Percentiles rank a stretch among this genome's conserved stretches.
Conservation (phyloP, 1,284 basidiomycete species). For the Pseudozyma flocculosa region DNA sequence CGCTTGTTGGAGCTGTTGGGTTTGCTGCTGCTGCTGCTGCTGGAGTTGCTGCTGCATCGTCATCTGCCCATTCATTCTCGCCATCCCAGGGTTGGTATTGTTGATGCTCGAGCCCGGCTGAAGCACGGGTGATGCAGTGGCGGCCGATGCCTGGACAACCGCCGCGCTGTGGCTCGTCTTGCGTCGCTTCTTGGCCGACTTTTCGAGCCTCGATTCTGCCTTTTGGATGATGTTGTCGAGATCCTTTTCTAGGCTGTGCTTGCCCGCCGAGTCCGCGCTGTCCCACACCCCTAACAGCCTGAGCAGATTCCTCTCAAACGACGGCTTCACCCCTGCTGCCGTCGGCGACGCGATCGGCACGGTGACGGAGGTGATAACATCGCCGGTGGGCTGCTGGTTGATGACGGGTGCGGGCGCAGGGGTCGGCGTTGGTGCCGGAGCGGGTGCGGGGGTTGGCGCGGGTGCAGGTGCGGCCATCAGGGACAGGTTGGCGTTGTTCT, state of each 20-base stretch:
- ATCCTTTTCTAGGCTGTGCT: constrained; percentile 17
- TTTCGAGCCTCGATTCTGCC: constrained; percentile 14
- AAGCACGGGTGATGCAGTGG: neutral
- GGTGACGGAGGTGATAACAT: neutral
- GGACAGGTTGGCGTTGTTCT: neutral
- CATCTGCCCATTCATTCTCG: constrained; percentile 3
- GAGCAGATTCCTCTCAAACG: constrained; percentile 28
- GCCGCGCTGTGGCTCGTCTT: constrained; percentile 9
- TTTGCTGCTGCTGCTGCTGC: neutral
- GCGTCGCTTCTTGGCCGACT: constrained; percentile 8
- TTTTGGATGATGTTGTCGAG: constrained; percentile 10
- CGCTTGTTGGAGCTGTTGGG: constrained; percentile 5
- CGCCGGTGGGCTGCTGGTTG: neutral
- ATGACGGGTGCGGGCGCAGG: constrained; percentile 10
- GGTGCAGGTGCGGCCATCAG: constrained; percentile 4
- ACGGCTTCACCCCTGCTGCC: constrained; percentile 5
- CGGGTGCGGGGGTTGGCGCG: constrained; percentile 10
- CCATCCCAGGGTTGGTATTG: neutral
- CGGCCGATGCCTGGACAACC: neutral
- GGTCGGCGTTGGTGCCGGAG: constrained; percentile 6
- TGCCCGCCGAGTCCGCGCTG: constrained; percentile 9
- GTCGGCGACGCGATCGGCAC: neutral
- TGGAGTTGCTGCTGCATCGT: constrained; percentile 5
- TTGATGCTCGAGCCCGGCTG: constrained; percentile 6
- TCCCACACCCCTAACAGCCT: constrained; percentile 22